Conservation (phyloP, 2,329 filamentous ascomycete genomes). For the Xylaria arbuscula region DNA sequence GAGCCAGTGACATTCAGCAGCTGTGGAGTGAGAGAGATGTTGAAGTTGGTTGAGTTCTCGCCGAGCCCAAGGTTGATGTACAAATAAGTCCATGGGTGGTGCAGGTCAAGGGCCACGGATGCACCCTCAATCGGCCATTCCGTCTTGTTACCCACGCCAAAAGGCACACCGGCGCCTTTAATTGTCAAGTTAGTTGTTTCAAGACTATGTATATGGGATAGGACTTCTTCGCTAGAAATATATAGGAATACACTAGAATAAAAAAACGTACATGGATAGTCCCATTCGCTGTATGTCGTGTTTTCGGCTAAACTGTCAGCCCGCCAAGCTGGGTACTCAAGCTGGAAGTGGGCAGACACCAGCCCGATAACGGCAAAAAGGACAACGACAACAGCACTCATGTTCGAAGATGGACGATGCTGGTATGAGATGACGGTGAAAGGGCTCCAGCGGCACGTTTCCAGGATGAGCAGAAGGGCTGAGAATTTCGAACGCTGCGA, state of each 20-base stretch:
- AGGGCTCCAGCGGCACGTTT: background rate
- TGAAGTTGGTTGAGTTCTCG: slow-evolving; percentile 70
- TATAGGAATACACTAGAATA: slow-evolving; percentile 7
- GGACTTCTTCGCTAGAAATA: background rate
- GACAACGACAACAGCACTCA: slow-evolving; percentile 34
- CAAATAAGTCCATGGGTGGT: slow-evolving; percentile 64
- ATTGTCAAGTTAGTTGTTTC: slow-evolving; percentile 17
- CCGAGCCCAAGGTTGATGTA: slow-evolving; percentile 65
- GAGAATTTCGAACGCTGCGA: background rate
- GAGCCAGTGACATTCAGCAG: slow-evolving; percentile 69
- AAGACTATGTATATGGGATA: slow-evolving; percentile 1
- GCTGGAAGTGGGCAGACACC: slow-evolving; percentile 60
- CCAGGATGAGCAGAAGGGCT: background rate
- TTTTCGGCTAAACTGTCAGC: slow-evolving; percentile 58
- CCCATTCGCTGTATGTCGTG: slow-evolving; percentile 60
- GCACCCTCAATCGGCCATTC: slow-evolving; percentile 66
- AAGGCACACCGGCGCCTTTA: slow-evolving; percentile 61
- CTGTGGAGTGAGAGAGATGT: slow-evolving; percentile 71
- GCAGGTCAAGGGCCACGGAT: slow-evolving; percentile 60
- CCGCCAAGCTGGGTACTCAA: slow-evolving; percentile 62
- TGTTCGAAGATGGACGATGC: slow-evolving; percentile 24
- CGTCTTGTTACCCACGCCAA: slow-evolving; percentile 58
- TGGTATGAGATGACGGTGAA: background rate
- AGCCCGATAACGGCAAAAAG: slow-evolving; percentile 52
- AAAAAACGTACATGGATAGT: slow-evolving; percentile 60